A percentile compares a stretch with the other conserved stretches of the same genome.
These are phyloP conservation scores for Phytophthora megakarya DNA, from an alignment of 352 stramenopile genomes.

Conservation along the genomic window DNA sequence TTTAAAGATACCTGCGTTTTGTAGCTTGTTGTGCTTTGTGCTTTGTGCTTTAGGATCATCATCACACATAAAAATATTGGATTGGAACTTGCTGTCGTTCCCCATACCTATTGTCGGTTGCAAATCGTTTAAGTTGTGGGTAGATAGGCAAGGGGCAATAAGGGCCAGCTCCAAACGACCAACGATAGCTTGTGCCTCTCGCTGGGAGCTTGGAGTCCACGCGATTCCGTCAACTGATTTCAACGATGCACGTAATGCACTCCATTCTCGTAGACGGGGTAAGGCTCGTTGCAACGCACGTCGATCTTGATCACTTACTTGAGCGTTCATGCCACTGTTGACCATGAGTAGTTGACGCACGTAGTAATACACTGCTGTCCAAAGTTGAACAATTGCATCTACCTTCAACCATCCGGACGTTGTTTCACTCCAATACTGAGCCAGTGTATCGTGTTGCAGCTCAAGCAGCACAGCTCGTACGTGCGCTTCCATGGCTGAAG, in stretches of 20 bases:
- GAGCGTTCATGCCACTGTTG: slow-evolving; percentile 32
- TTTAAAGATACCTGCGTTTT: too few species aligned
- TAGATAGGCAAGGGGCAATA: slow-evolving; percentile 23
- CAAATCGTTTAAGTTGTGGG: slow-evolving; percentile 15
- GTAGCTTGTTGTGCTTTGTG: too few species aligned
- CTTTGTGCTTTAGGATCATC: too few species aligned
- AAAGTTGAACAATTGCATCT: slow-evolving; percentile 57
- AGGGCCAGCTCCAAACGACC: slow-evolving; percentile 64
- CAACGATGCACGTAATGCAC: slow-evolving; percentile 38
- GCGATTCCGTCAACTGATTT: slow-evolving; percentile 40
- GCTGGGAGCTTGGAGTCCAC: slow-evolving; percentile 56
- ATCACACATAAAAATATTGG: too few species aligned
- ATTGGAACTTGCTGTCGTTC: slow-evolving; percentile 36
- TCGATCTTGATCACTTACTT: slow-evolving; percentile 54
- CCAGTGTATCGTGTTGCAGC: slow-evolving; percentile 35
- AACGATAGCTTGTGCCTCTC: slow-evolving; percentile 60
- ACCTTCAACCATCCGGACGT: slow-evolving; percentile 42
- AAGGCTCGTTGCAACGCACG: slow-evolving; percentile 53
- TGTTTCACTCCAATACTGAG: slow-evolving; percentile 37
- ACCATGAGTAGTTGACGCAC: slow-evolving; percentile 55
- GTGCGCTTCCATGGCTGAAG: slow-evolving; percentile 51
- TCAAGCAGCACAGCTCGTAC: slow-evolving; percentile 56
- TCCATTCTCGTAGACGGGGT: slow-evolving; percentile 63
- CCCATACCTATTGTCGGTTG: slow-evolving; percentile 24
- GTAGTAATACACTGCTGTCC: slow-evolving; percentile 63